Percentiles rank a stretch among this genome's conserved stretches.
Conservation (phyloP, 2,329 filamentous ascomycete genomes). For the Fusarium cicatricum region DNA sequence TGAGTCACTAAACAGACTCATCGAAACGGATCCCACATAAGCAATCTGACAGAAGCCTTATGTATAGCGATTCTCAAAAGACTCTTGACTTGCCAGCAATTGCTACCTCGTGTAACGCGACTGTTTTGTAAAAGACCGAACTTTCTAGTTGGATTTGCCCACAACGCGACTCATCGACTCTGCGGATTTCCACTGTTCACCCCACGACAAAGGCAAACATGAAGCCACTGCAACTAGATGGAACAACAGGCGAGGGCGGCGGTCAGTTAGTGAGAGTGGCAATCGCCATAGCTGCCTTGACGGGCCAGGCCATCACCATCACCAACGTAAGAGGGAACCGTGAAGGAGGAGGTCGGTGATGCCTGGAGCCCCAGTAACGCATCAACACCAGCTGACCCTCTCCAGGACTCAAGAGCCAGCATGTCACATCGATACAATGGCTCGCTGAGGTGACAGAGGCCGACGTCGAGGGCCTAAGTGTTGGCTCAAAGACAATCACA, state of each 20-base stretch:
- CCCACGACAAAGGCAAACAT: constrained; percentile 20
- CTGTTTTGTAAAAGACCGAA: constrained; percentile 2
- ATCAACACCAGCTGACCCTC: constrained; percentile 7
- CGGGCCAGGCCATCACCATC: constrained; percentile 61
- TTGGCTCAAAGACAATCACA: constrained; percentile 60
- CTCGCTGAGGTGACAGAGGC: constrained; percentile 62
- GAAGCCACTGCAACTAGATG: constrained; percentile 60
- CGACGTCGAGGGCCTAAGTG: constrained; percentile 56
- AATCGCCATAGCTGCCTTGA: constrained; percentile 63
- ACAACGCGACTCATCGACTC: constrained; percentile 2
- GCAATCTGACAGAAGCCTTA: too few relatives aligned
- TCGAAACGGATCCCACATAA: too few relatives aligned
- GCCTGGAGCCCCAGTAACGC: neutral
- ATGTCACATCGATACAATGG: constrained; percentile 63
- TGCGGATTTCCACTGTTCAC: constrained; percentile 11
- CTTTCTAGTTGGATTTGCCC: neutral
- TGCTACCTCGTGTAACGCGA: constrained; percentile 2
- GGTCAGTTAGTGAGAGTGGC: constrained; percentile 68
- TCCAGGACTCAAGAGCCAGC: constrained; percentile 67
- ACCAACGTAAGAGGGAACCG: constrained; percentile 65
- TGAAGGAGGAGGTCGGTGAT: constrained; percentile 42
- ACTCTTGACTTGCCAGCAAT: neutral
- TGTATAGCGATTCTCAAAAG: neutral
- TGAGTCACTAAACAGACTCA: constrained; percentile 18
- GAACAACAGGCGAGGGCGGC: constrained; percentile 67